Evolutionary conservation across 768 basidiomycete species (phyloP).

Genomic region (Lactarius indigo): DNA sequence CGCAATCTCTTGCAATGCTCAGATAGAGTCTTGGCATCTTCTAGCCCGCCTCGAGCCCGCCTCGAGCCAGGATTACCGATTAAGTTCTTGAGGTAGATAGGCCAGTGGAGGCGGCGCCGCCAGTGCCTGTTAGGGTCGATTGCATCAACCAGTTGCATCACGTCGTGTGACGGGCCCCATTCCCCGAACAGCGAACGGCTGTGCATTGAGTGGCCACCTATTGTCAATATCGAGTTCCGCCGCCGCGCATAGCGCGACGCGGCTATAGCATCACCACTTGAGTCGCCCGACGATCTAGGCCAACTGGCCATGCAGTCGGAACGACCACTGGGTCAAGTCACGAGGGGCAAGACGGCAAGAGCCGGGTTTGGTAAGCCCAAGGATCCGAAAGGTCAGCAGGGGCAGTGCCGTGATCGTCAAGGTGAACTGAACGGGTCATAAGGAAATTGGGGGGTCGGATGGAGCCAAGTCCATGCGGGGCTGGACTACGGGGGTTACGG

Average conservation of each 20-base stretch:
- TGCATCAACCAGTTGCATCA: background rate
- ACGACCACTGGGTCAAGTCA: constrained; percentile 11
- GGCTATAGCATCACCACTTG: background rate
- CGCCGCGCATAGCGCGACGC: background rate
- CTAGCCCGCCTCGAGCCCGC: constrained; percentile 11
- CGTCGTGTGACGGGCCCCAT: background rate
- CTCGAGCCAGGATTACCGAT: constrained; percentile 9
- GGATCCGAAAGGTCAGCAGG: constrained; percentile 14
- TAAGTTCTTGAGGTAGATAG: constrained; percentile 1
- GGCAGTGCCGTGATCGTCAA: constrained; percentile 12
- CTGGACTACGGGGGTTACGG: constrained; percentile 18
- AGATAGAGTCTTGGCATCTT: background rate
- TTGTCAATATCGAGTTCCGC: background rate
- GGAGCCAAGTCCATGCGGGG: constrained; percentile 15
- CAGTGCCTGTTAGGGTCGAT: constrained; percentile 1
- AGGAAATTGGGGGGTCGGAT: constrained; percentile 7
- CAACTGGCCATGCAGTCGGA: constrained; percentile 1
- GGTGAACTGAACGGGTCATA: constrained; percentile 8
- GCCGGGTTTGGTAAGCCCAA: constrained; percentile 7
- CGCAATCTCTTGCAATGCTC: background rate
- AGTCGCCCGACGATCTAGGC: background rate
- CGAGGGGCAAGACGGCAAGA: constrained; percentile 4
- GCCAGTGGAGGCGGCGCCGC: background rate
- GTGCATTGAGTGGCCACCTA: background rate
- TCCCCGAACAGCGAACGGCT: background rate